These are phyloP conservation scores for Phaffomyces opuntiae DNA, from an alignment of 805 yeast genomes.

Conservation along the genomic window DNA sequence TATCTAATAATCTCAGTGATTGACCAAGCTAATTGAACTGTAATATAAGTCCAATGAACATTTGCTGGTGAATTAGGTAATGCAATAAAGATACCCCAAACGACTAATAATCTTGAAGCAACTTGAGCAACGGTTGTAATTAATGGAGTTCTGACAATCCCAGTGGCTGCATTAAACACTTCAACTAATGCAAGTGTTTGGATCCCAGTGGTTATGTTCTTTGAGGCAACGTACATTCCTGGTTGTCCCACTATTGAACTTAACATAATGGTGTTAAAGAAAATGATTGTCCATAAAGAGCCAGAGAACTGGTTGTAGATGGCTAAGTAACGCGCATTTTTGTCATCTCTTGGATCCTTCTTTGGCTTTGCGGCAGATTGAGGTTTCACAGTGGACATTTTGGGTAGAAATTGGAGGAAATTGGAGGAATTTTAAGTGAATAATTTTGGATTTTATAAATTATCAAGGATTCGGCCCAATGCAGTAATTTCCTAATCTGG, in stretches of 20 bases:
- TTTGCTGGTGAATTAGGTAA: slow-evolving; percentile 69
- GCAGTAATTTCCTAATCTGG: not conserved
- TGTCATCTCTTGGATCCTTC: slow-evolving; percentile 2
- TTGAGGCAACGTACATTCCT: slow-evolving; percentile 51
- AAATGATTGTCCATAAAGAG: slow-evolving; percentile 44
- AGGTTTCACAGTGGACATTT: not conserved
- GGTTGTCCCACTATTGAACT: slow-evolving; percentile 54
- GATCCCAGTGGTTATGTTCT: slow-evolving; percentile 50
- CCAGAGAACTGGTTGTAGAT: slow-evolving; percentile 49
- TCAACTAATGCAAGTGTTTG: slow-evolving; percentile 81
- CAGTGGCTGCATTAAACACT: slow-evolving; percentile 67
- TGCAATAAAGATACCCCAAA: slow-evolving; percentile 71
- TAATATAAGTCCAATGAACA: slow-evolving; percentile 49
- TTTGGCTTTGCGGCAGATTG: not conserved
- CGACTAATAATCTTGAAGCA: slow-evolving; percentile 73
- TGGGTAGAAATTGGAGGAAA: too few species aligned
- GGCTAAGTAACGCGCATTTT: slow-evolving; percentile 24
- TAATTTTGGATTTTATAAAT: not conserved
- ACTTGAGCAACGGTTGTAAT: slow-evolving; percentile 85
- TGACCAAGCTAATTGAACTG: slow-evolving; percentile 84
- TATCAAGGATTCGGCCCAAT: not conserved
- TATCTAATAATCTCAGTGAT: slow-evolving; percentile 89
- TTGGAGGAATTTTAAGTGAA: not conserved
- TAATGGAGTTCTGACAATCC: slow-evolving; percentile 80
- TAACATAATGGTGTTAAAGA: slow-evolving; percentile 35